These are phyloP conservation scores for Viridothelium virens DNA, from an alignment of 495 filamentous ascomycete genomes.

Conservation along the genomic window DNA sequence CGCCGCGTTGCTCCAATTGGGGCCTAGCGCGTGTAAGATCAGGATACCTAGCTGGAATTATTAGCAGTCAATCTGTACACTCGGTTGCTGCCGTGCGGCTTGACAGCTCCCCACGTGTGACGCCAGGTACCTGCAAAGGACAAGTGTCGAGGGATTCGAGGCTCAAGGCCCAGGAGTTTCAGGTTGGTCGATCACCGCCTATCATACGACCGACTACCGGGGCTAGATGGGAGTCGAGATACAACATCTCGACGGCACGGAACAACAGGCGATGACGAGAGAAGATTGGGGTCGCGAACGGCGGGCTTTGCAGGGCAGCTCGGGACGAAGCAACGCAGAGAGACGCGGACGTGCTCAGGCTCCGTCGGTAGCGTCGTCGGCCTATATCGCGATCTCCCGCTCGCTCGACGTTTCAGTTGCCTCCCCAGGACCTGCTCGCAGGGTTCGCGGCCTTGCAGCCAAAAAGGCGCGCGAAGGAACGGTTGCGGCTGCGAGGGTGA, in stretches of 20 bases:
- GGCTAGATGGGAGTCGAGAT: neutral
- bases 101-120: constrained; percentile 11
- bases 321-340: constrained; percentile 8
- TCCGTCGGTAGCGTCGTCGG: neutral
- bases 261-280: constrained; percentile 7
- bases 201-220: neutral
- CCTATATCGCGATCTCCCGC: constrained; percentile 10
- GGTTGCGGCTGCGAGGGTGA: constrained; percentile 5
- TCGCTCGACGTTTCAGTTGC: constrained; percentile 11
- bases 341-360: neutral
- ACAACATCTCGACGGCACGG: neutral
- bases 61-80: constrained; percentile 5
- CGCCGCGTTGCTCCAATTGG: neutral
- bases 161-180: constrained; percentile 9
- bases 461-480: constrained; percentile 8
- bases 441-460: constrained; percentile 5
- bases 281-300: constrained; percentile 7
- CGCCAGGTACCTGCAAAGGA: constrained; percentile 4
- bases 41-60: neutral
- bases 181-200: constrained; percentile 11
- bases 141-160: constrained; percentile 11
- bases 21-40: constrained; percentile 4
- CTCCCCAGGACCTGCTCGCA: constrained; percentile 6
- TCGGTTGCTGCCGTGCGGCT: constrained; percentile 12
- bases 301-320: neutral